phyloP scores from a whole-genome alignment of 139 green algal genomes.

The Gonium pectorale region DNA sequence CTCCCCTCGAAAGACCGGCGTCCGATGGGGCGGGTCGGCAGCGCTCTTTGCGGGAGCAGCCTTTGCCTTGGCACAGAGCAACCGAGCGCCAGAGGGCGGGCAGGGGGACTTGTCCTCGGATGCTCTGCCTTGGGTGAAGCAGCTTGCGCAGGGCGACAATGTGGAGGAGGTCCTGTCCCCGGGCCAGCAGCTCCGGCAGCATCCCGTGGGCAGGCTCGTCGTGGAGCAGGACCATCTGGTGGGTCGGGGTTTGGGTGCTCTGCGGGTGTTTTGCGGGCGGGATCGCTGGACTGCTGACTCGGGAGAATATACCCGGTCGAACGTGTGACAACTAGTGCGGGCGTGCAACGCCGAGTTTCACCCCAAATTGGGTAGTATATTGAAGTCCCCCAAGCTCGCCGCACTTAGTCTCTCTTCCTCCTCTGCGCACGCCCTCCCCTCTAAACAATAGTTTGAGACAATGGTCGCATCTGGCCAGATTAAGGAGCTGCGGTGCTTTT shows the following conservation, averaged over 20 bases:
- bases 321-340: too few species aligned
- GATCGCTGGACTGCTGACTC: too few species aligned
- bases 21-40: constrained; percentile 4
- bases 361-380: too few species aligned
- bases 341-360: too few species aligned
- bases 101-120: neutral
- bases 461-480: constrained; percentile 56
- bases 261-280: too few species aligned
- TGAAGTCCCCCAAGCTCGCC: too few species aligned
- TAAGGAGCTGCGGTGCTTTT: constrained; percentile 62
- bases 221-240: constrained; percentile 70
- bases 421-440: too few species aligned
- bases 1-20: neutral
- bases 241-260: neutral
- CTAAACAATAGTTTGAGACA: constrained; percentile 66
- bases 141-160: constrained; percentile 44
- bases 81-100: neutral
- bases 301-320: too few species aligned
- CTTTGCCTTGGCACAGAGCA: constrained; percentile 27
- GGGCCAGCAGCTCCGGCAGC: constrained; percentile 53
- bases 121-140: constrained; percentile 40
- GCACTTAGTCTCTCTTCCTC: too few species aligned
- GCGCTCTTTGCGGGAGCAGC: constrained; percentile 4
- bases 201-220: constrained; percentile 61
- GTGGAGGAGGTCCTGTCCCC: constrained; percentile 62